Evolutionary conservation across 2,329 filamentous ascomycete genomes (phyloP), one percentile per base, ranked within the genome.

Genomic region (Metarhizium sp.): DNA sequence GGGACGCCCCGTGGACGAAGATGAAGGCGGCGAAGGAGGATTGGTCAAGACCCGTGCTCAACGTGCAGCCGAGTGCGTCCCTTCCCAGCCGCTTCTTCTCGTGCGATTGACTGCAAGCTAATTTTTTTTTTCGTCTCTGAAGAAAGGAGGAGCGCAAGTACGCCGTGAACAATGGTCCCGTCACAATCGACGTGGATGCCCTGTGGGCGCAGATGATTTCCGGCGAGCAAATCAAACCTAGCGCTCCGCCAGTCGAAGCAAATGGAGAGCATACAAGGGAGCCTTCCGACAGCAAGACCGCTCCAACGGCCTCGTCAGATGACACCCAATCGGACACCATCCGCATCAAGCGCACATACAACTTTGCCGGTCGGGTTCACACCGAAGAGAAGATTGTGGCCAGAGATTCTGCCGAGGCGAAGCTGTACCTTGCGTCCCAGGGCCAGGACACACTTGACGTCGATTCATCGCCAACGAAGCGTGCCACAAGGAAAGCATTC

Each of bases 41-140:
- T 70, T 89, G 59, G 75, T 91, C 69, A 90, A 88, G 74, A 91
- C 87, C 50, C 78, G 87, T 57, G 80, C 85, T 52, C 86, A 88
- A 71, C 78, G 85, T 57, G 84, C 84, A 18, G 75, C 74, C 49
- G 86, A 88, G 79, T 82, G 73, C 57, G 78, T 66, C n/a, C 6
- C 32, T 32, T 20, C 40, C 36, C 47, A 13, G 6, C 6, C 38
- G 11, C 2, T 46, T 38, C 25, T 16, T 38, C 11, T 10, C 49
- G 48, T 20, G 32, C 42, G 18, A 45, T 20, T 18, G 11, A n/a
- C 7, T 29, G 16, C 16, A 29, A 32, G 30, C 57, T 65, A 29
- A 67, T 34, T 34, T 7, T 2, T 11, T 34, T 34, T 11, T 18
- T 34, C 3, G 20, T 29, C 53, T 25, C 25, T 25, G 25, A 25